phyloP scores from a whole-genome alignment of 2,329 filamentous ascomycete species.

The Daldinia sp. region DNA sequence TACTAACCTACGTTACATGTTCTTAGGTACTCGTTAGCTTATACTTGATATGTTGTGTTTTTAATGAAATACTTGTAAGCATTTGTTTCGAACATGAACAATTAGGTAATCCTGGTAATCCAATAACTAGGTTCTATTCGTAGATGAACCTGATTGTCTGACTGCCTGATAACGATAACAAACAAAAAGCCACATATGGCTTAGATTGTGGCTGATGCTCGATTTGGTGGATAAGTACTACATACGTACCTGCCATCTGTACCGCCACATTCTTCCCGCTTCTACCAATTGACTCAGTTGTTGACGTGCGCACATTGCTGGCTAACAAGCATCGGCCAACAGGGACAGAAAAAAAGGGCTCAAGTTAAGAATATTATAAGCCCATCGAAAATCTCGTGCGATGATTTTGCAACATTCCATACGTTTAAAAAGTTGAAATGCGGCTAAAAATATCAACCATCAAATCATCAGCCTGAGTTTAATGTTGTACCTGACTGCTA shows the following conservation, averaged over 20 bases:
- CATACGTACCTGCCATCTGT: background rate
- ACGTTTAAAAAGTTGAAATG: background rate
- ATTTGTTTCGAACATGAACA: no score
- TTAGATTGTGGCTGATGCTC: background rate
- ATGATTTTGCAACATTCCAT: background rate
- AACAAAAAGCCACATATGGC: background rate
- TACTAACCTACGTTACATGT: no score
- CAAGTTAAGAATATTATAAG: conserved; percentile 1
- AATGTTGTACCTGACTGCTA: background rate
- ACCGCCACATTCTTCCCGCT: conserved; percentile 25
- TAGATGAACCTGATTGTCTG: no score
- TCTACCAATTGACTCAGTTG: conserved; percentile 17
- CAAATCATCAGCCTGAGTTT: background rate
- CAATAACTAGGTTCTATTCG: no score
- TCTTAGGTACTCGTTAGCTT: no score
- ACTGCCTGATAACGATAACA: background rate
- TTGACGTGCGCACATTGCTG: conserved; percentile 38
- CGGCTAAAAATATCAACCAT: background rate
- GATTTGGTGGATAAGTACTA: background rate
- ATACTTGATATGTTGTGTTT: no score
- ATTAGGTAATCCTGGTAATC: no score
- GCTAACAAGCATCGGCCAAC: conserved; percentile 17
- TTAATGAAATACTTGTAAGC: no score
- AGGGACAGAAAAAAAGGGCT: conserved; percentile 6
- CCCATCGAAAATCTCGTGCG: background rate